A percentile compares a stretch with the other conserved stretches of the same genome.
These are phyloP conservation scores for Neurospora sp. DNA, from an alignment of 495 filamentous ascomycete genomes.

Conservation along the genomic window DNA sequence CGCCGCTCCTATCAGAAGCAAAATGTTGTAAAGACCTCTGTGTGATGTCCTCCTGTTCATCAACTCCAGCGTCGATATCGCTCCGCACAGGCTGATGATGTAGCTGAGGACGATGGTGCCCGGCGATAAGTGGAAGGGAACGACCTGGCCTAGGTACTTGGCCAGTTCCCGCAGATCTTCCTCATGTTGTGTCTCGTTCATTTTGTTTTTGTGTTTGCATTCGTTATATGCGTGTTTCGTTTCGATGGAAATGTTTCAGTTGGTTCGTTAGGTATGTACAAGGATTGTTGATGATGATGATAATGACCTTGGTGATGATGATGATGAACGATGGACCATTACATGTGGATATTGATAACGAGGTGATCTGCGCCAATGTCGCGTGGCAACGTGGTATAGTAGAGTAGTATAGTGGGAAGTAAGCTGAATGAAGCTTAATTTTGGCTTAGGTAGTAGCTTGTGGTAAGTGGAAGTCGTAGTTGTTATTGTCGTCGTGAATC, in stretches of 20 bases:
- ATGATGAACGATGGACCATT: not conserved
- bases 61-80: conserved; percentile 69
- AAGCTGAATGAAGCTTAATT: not conserved
- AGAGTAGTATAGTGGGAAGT: not conserved
- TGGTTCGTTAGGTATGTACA: not conserved
- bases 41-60: conserved; percentile 63
- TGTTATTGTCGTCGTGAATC: not conserved
- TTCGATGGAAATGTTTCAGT: not conserved
- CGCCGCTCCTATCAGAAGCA: conserved; percentile 59
- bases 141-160: conserved; percentile 27
- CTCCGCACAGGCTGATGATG: conserved; percentile 66
- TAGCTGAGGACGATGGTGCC: conserved; percentile 67
- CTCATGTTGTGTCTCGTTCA: not conserved
- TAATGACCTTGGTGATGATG: not conserved
- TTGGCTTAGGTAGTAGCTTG: not conserved
- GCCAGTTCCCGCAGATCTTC: conserved; percentile 1
- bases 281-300: not conserved
- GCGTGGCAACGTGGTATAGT: not conserved
- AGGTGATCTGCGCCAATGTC: not conserved
- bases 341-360: not conserved
- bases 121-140: conserved; percentile 46
- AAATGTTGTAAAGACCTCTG: conserved; percentile 63
- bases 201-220: not conserved
- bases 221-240: not conserved
- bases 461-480: not conserved